These are phyloP conservation scores for Akanthomyces uredinophilus DNA, from an alignment of 2,329 filamentous ascomycete species.

Conservation along the genomic window DNA sequence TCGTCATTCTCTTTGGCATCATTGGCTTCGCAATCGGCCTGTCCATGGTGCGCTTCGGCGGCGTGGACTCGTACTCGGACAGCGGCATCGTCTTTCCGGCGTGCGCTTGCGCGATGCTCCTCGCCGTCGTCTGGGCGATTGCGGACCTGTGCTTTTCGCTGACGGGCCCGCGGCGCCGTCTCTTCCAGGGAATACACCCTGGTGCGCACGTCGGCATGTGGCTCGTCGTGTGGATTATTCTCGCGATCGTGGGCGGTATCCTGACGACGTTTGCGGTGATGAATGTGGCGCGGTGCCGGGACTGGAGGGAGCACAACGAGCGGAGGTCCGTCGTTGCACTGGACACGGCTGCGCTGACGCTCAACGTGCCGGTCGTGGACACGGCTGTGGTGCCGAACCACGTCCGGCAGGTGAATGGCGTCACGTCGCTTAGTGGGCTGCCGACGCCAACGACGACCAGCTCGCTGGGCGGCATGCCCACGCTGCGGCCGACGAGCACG, in stretches of 20 bases:
- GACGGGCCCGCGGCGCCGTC: conserved; percentile 28
- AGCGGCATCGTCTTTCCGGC: conserved; percentile 2
- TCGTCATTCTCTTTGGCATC: conserved; percentile 24
- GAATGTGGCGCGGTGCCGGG: conserved; percentile 4
- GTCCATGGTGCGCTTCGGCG: conserved; percentile 17
- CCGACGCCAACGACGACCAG: background rate
- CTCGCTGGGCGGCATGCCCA: background rate
- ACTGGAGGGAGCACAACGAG: background rate
- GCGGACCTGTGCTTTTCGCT: conserved; percentile 30
- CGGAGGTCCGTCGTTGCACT: background rate
- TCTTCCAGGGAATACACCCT: conserved; percentile 35
- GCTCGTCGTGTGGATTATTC: conserved; percentile 37
- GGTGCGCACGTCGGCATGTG: conserved; percentile 39
- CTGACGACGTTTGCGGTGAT: conserved; percentile 15
- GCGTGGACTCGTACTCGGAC: background rate
- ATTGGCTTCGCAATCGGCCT: conserved; percentile 26
- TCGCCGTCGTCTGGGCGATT: conserved; percentile 33
- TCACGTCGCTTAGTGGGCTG: background rate
- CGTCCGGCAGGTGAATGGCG: background rate
- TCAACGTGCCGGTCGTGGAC: background rate
- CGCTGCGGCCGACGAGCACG: background rate
- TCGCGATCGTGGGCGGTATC: conserved; percentile 23
- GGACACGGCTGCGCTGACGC: background rate
- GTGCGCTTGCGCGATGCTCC: conserved; percentile 7
- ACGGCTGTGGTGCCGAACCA: background rate